phyloP scores from a whole-genome alignment of 768 basidiomycete genomes.

The Gymnopilus junonius region DNA sequence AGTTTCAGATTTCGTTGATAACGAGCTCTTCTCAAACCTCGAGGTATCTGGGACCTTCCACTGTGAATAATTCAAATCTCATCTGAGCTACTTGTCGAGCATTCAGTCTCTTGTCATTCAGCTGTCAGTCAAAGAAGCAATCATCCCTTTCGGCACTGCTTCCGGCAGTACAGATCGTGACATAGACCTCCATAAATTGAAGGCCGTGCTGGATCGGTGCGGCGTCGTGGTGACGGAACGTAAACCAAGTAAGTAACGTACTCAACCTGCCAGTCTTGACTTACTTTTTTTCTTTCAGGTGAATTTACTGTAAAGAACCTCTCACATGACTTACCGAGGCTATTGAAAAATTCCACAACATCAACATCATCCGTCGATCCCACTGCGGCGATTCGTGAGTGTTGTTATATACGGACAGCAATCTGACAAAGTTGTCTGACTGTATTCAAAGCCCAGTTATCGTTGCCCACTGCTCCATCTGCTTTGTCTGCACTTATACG shows the following conservation, averaged over 20 bases:
- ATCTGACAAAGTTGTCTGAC: neutral
- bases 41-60: slow-evolving; percentile 57
- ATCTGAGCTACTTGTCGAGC: neutral
- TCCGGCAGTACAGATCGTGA: slow-evolving; percentile 81
- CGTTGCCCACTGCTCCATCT: slow-evolving; percentile 76
- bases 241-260: slow-evolving; percentile 69
- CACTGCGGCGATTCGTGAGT: slow-evolving; percentile 58
- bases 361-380: slow-evolving; percentile 51
- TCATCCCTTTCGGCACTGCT: slow-evolving; percentile 76
- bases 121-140: slow-evolving; percentile 95
- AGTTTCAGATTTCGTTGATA: slow-evolving; percentile 90
- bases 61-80: neutral
- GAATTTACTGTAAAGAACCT: slow-evolving; percentile 86
- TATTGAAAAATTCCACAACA: slow-evolving; percentile 55
- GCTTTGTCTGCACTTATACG: slow-evolving; percentile 81
- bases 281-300: slow-evolving; percentile 45
- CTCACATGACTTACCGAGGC: slow-evolving; percentile 75
- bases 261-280: neutral
- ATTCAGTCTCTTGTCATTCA: slow-evolving; percentile 91
- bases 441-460: slow-evolving; percentile 67
- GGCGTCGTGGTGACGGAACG: slow-evolving; percentile 90
- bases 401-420: neutral
- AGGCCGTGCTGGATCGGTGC: slow-evolving; percentile 87
- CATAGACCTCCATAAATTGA: slow-evolving; percentile 86
- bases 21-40: slow-evolving; percentile 93